Evolutionary conservation across 495 filamentous ascomycete species (phyloP).

Genomic region (Podospora sp.): DNA sequence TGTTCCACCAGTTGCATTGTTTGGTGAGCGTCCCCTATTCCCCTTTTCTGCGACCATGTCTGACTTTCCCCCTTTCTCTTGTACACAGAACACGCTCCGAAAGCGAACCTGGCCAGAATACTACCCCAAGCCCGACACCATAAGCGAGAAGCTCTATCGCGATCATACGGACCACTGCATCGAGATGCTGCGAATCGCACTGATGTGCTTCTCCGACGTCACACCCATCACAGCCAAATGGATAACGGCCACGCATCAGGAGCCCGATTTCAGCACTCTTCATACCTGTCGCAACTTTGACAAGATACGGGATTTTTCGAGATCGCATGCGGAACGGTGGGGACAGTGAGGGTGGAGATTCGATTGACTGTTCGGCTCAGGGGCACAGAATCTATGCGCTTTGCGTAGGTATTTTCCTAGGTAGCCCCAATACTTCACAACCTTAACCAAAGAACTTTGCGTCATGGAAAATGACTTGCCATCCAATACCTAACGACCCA

Average conservation of each 20-base stretch:
- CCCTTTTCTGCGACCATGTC: neutral
- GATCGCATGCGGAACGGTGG: neutral
- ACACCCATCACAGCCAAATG: neutral
- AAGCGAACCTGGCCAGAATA: conserved; percentile 7
- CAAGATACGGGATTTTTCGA: neutral
- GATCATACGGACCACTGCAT: conserved; percentile 7
- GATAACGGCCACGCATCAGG: neutral
- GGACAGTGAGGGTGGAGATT: no score
- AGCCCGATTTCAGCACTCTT: neutral
- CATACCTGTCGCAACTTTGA: conserved; percentile 12
- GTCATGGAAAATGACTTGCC: no score
- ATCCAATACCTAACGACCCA: no score
- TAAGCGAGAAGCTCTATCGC: neutral
- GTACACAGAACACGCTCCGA: neutral
- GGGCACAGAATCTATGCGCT: no score
- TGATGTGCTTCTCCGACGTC: conserved; percentile 1
- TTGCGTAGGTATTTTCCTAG: no score
- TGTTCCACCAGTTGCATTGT: conserved; percentile 9
- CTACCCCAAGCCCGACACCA: neutral
- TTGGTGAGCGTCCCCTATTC: neutral
- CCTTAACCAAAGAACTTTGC: no score
- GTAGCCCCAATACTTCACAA: no score
- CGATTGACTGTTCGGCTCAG: no score
- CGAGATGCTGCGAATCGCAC: conserved; percentile 5
- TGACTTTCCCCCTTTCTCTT: no score